Evolutionary conservation across 140 eudicot genomes (phyloP).

Genomic region (Ambrosia hybrid): DNA sequence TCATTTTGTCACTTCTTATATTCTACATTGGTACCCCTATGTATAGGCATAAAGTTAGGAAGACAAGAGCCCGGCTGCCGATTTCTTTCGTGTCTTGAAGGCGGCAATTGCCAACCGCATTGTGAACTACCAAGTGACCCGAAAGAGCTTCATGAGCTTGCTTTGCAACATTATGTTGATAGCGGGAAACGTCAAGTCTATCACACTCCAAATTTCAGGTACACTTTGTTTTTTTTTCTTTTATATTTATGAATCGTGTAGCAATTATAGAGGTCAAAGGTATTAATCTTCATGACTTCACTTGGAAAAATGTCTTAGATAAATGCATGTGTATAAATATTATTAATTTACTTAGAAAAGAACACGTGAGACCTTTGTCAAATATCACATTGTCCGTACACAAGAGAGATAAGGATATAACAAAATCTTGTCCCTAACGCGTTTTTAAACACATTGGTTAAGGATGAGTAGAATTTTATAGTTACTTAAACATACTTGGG

Average conservation of each 20-base stretch:
- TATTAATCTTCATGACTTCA: background rate
- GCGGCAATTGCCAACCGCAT: conserved; percentile 56
- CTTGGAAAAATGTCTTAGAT: too few relatives aligned
- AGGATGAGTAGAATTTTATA: too few relatives aligned
- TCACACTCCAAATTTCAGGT: conserved; percentile 76
- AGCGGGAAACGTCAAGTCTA: conserved; percentile 61
- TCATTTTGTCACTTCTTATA: conserved; percentile 56
- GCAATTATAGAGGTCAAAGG: background rate
- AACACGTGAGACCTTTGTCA: too few relatives aligned
- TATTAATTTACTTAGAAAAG: too few relatives aligned
- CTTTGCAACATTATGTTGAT: conserved; percentile 46
- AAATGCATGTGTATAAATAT: too few relatives aligned
- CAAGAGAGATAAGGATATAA: too few relatives aligned
- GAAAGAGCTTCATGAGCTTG: conserved; percentile 66
- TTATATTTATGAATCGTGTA: background rate
- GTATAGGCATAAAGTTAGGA: conserved; percentile 79
- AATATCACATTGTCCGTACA: too few relatives aligned
- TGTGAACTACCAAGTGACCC: conserved; percentile 39
- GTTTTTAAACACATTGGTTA: too few relatives aligned
- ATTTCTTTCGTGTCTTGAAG: conserved; percentile 46
- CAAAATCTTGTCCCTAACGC: too few relatives aligned
- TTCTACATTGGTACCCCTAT: conserved; percentile 79
- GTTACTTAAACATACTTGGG: too few relatives aligned
- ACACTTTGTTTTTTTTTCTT: background rate
- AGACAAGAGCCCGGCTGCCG: conserved; percentile 52